Evolutionary conservation across 345 rosid genomes (phyloP), one percentile per base, ranked within the genome.

Genomic region (Populus deltoides): DNA sequence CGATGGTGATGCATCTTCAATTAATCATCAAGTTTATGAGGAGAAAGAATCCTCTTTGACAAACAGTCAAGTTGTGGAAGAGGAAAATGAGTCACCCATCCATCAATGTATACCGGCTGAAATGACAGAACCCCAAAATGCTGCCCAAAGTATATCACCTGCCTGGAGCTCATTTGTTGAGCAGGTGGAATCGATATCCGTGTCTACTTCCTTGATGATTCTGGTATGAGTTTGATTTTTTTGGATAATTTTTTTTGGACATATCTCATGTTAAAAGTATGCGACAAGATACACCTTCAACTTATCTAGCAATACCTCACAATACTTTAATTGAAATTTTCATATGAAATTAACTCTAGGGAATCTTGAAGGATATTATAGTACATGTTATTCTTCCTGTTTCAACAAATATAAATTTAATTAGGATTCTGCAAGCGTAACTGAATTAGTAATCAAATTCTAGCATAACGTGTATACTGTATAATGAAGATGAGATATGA

Each of bases 141-240:
- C 71, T 66, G 72, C 66, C 57, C 86, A 74, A 76, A 85, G 83
- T 59, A 68, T 81, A 66, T 96, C 99, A 15, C 89, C 81, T 86
- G 88, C 86, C 62, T 96, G 99, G 97, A 88, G 87, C 85, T 88
- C 92, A 71, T 96, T 96, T 82, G 83, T 87, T 41, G 98, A 96
- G 91, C 98, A 91, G 89, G 89, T 89, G 81, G 97, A 93, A 79
- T 88, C 94, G 27, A 78, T 92, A 72, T 81, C 90, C 68, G 89
- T 92, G 81, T 88, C 98, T 65, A 88, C 97, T 57, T 86, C 92
- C 82, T 77, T 96, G 88, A 91, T 90, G 80, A 92, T 93, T 87
- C 78, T 96, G 99, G 99, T 93, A 91, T 2, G 73, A 79, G 70
- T 79, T 16, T 22, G 31, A 29, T 43, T 45, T 35, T 66, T 16